Evolutionary conservation across 2,329 filamentous ascomycete species (phyloP).

Genomic region (Paradendryphiella salina): DNA sequence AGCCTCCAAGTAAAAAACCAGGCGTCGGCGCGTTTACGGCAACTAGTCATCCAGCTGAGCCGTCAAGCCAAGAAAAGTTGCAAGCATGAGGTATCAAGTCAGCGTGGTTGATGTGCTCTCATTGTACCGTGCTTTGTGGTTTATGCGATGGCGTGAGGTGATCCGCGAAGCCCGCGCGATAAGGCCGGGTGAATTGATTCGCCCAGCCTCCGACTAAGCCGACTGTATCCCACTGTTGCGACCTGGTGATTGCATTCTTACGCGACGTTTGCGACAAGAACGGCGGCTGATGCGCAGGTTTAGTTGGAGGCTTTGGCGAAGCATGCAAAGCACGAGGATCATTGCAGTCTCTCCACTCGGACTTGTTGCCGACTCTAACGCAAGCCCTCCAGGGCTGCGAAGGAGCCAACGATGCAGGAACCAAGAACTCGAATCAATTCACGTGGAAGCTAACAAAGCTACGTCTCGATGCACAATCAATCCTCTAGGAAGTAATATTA

Average conservation of each 20-base stretch:
- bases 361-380: conserved; percentile 6
- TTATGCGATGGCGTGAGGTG: conserved; percentile 43
- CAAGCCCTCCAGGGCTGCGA: conserved; percentile 9
- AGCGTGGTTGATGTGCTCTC: conserved; percentile 10
- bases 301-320: conserved; percentile 23
- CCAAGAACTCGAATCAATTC: not conserved
- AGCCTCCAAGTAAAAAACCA: conserved; percentile 18
- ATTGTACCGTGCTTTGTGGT: conserved; percentile 18
- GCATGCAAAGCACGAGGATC: conserved; percentile 17
- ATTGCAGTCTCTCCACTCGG: not conserved
- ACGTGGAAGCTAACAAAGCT: not conserved
- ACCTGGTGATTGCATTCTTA: conserved; percentile 14
- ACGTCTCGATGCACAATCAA: not conserved
- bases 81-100: conserved; percentile 16
- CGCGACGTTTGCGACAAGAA: conserved; percentile 13
- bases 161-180: conserved; percentile 28
- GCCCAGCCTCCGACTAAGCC: conserved; percentile 31
- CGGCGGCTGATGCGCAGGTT: conserved; percentile 12
- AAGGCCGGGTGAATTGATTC: conserved; percentile 39
- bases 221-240: conserved; percentile 28
- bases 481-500: not conserved
- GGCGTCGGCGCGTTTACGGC: conserved; percentile 20
- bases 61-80: conserved; percentile 24
- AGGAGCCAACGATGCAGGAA: conserved; percentile 1
- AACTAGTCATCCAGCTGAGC: conserved; percentile 22